Evolutionary conservation across 2,329 filamentous ascomycete species (phyloP).

Genomic region (Fusarium pilosicola): DNA sequence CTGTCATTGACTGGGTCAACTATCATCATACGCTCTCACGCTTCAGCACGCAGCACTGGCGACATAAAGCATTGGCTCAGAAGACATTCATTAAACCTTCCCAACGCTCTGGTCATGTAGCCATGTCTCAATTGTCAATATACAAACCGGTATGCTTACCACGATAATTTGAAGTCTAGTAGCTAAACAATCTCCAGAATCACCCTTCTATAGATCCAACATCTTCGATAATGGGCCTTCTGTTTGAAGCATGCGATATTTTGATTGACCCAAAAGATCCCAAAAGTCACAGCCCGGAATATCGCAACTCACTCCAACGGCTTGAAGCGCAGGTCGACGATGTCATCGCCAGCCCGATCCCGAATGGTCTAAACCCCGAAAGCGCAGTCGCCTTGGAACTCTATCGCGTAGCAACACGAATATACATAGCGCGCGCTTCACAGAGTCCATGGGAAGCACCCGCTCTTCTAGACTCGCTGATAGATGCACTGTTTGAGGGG

Average conservation of each 20-base stretch:
- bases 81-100: accelerated
- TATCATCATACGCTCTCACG: constrained; percentile 33
- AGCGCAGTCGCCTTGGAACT: background rate
- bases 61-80: background rate
- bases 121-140: background rate
- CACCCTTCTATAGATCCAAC: constrained; percentile 13
- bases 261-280: constrained; percentile 21
- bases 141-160: background rate
- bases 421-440: constrained; percentile 33
- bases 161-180: accelerated
- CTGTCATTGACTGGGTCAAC: constrained; percentile 34
- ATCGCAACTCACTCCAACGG: constrained; percentile 5
- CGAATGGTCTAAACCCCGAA: background rate
- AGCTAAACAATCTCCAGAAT: background rate
- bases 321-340: constrained; percentile 19
- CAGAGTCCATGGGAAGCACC: constrained; percentile 39
- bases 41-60: constrained; percentile 37
- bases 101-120: background rate
- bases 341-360: background rate
- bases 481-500: constrained; percentile 33
- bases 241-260: constrained; percentile 24
- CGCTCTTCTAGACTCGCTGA: constrained; percentile 29
- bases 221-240: constrained; percentile 23
- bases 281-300: constrained; percentile 9
- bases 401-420: constrained; percentile 26